Percentiles rank a stretch among this genome's conserved stretches.
Evolutionary conservation across 2,329 filamentous ascomycete species (phyloP).

Genomic region (Hypoxylon sp.): DNA sequence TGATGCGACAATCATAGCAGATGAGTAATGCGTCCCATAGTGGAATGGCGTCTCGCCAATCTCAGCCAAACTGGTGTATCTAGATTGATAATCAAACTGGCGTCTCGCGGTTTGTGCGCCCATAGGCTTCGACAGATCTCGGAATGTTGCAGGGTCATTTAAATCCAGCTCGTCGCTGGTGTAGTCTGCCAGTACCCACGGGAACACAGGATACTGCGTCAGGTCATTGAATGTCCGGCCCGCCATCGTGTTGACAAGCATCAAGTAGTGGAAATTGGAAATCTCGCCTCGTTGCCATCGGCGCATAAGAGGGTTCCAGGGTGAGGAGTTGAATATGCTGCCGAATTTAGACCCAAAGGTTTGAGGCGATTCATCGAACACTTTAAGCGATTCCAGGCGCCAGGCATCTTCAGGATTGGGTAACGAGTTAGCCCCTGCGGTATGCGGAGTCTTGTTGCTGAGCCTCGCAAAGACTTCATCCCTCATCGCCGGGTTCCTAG

Average conservation of each 20-base stretch:
- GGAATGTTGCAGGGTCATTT: constrained; percentile 84
- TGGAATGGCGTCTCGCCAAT: constrained; percentile 96
- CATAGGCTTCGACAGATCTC: constrained; percentile 96
- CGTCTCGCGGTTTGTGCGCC: constrained; percentile 85
- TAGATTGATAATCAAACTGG: constrained; percentile 83
- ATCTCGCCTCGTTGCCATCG: constrained; percentile 95
- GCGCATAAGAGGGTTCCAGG: constrained; percentile 86
- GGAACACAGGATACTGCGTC: constrained; percentile 98
- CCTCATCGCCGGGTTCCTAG: constrained; percentile 77
- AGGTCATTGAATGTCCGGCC: constrained; percentile 97
- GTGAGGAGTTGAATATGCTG: constrained; percentile 87
- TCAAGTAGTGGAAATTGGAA: constrained; percentile 98
- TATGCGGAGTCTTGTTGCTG: constrained; percentile 82
- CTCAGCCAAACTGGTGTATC: constrained; percentile 89
- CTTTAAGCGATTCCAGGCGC: constrained; percentile 87
- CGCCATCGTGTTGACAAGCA: constrained; percentile 98
- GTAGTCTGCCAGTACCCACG: constrained; percentile 97
- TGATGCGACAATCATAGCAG: constrained; percentile 97
- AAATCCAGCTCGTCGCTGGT: constrained; percentile 93
- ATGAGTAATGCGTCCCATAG: constrained; percentile 98
- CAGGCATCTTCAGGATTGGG: constrained; percentile 89
- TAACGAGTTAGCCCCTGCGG: constrained; percentile 75
- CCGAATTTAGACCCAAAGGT: constrained; percentile 88
- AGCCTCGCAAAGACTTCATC: constrained; percentile 87
- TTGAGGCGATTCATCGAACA: constrained; percentile 70